Evolutionary conservation across 2,329 filamentous ascomycete species (phyloP).

Genomic region (Verticillium nonalfalfae): DNA sequence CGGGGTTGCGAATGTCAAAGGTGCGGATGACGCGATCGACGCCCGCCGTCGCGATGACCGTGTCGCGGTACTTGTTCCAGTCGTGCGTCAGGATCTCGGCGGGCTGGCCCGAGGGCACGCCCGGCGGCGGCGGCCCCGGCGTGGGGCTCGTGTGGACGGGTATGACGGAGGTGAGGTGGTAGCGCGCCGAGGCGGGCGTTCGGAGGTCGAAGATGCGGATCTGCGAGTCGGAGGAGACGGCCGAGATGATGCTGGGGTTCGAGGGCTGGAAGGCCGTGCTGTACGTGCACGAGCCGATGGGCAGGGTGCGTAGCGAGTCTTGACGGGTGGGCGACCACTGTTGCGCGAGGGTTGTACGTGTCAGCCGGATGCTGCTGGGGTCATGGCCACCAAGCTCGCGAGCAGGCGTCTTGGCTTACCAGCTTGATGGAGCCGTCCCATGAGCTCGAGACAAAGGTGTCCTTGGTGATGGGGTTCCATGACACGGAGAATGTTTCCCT

Average conservation of each 20-base stretch:
- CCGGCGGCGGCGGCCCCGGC: slow-evolving; percentile 26
- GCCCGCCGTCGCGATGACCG: slow-evolving; percentile 78
- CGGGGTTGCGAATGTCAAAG: slow-evolving; percentile 79
- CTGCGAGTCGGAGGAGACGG: slow-evolving; percentile 83
- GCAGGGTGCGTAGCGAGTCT: slow-evolving; percentile 75
- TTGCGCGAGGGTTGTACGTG: too few relatives aligned
- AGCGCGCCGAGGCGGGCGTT: slow-evolving; percentile 76
- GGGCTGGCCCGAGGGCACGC: slow-evolving; percentile 46
- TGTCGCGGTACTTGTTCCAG: slow-evolving; percentile 96
- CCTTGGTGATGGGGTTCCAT: slow-evolving; percentile 89
- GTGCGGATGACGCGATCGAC: slow-evolving; percentile 84
- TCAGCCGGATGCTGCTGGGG: not conserved
- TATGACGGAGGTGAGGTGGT: slow-evolving; percentile 78
- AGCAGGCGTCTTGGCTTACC: slow-evolving; percentile 29
- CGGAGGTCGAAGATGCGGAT: slow-evolving; percentile 88
- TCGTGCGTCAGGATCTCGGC: slow-evolving; percentile 89
- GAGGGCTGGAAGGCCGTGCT: slow-evolving; percentile 86
- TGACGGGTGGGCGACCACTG: slow-evolving; percentile 78
- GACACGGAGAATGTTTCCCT: slow-evolving; percentile 87
- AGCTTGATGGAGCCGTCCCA: slow-evolving; percentile 98
- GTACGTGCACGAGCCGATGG: slow-evolving; percentile 91
- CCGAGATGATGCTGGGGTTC: slow-evolving; percentile 76
- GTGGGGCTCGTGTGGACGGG: slow-evolving; percentile 68
- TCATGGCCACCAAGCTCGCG: not conserved
- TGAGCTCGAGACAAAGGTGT: slow-evolving; percentile 82